Evolutionary conservation across 129 eudicot species (phyloP).

Genomic region (Lactuca sativa): DNA sequence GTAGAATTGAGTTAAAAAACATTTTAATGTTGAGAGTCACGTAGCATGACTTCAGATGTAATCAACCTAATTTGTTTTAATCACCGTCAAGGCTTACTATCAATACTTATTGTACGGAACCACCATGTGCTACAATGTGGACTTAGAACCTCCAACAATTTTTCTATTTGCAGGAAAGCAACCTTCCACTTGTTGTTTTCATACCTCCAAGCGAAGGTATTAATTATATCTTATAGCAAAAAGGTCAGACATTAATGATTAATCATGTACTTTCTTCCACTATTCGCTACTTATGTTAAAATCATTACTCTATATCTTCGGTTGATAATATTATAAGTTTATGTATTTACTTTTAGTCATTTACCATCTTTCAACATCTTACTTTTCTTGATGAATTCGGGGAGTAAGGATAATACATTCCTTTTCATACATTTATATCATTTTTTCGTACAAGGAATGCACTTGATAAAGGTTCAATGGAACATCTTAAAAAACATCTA

Average conservation of each 20-base stretch:
- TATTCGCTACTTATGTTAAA: conserved; percentile 8
- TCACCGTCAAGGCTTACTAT: conserved; percentile 19
- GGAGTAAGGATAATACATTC: too few species aligned
- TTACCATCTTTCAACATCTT: neutral
- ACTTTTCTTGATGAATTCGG: too few species aligned
- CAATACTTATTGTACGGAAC: conserved; percentile 33
- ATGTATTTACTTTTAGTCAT: neutral
- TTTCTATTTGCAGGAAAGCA: conserved; percentile 11
- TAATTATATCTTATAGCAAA: conserved; percentile 19
- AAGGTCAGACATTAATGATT: conserved; percentile 14
- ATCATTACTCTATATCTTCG: neutral
- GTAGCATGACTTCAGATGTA: conserved; percentile 22
- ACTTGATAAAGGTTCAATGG: too few species aligned
- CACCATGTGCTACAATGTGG: conserved; percentile 43
- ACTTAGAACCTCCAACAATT: conserved; percentile 15
- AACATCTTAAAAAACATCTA: too few species aligned
- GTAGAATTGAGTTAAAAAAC: neutral
- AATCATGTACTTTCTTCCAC: conserved; percentile 10
- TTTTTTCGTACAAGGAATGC: too few species aligned
- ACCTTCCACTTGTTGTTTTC: conserved; percentile 20
- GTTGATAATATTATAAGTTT: too few species aligned
- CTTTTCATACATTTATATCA: too few species aligned
- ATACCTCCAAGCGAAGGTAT: conserved; percentile 16
- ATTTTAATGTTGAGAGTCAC: neutral
- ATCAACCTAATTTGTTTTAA: conserved; percentile 14